Evolutionary conservation across 2,329 filamentous ascomycete species (phyloP).

Genomic region (Whalleya microplaca): DNA sequence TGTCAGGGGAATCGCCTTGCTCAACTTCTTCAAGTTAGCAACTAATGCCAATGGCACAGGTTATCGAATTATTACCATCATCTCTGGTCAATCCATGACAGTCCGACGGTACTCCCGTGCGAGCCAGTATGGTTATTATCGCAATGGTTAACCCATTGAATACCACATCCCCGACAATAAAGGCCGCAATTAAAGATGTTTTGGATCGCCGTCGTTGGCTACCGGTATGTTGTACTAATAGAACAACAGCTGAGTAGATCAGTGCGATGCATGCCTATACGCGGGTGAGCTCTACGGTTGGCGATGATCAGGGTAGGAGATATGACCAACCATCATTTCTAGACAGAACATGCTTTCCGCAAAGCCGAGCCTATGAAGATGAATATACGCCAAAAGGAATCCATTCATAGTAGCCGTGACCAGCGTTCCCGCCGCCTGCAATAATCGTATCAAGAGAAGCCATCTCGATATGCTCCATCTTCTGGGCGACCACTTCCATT

Average conservation of each 20-base stretch:
- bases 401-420: conserved; percentile 40
- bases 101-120: conserved; percentile 38
- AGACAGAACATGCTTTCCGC: conserved; percentile 35
- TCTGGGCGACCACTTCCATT: conserved; percentile 10
- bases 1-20: conserved; percentile 12
- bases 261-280: conserved; percentile 36
- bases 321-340: conserved; percentile 41
- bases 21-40: conserved; percentile 11
- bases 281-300: conserved; percentile 13
- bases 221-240: conserved; percentile 38
- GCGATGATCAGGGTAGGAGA: background rate
- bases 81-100: conserved; percentile 38
- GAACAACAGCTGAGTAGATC: conserved; percentile 38
- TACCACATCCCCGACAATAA: conserved; percentile 37
- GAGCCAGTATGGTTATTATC: conserved; percentile 40
- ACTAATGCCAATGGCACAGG: background rate
- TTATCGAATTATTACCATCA: conserved; percentile 22
- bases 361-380: conserved; percentile 32
- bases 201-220: conserved; percentile 26
- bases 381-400: conserved; percentile 39
- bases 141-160: conserved; percentile 37
- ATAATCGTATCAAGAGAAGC: conserved; percentile 37
- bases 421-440: conserved; percentile 39
- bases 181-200: conserved; percentile 31
- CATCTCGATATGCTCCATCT: conserved; percentile 40